Base-by-base conservation (phyloP, 208 protist species). In the Trypanosoma lewisi region DNA sequence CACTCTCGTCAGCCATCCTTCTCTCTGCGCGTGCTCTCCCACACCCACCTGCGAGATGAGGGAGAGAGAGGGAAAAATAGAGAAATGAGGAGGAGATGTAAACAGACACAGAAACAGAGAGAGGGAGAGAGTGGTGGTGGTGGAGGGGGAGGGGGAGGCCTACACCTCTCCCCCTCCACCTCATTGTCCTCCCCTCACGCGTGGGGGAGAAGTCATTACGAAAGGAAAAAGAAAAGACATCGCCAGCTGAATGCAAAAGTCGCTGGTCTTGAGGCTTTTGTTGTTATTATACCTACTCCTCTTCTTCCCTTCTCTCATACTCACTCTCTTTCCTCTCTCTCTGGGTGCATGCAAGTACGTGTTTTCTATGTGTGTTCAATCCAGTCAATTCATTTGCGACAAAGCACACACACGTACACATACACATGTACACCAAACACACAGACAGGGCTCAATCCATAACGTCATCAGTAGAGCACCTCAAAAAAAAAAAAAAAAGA, bases 1-100 rank as follows among this genome's bases (percentile, higher is more conserved):
- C 9, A 16, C 52, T 59, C 19, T 70, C 61, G n/a, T 50, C 50
- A 27, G 45, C 61, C 62, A 68, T 67, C 23, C 34, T n/a, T n/a
- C n/a, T n/a, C n/a, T n/a, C n/a, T n/a, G n/a, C 39, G 36, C 53
- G 9, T 49, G 16, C 67, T 28, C 25, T 21, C 6, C 36, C 17
- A 4, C 58, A 9, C 45, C 44, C 59, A 16, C 28, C 39, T 21
- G n/a, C 23, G 16, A 47, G 1, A 16, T 9, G 42, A 0, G 42
- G 17, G 23, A 21, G 42, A 14, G 39, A 17, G 39, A 47, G 42
- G n/a, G 23, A n/a, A n/a, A n/a, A n/a, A 47, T 21, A 47, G 42
- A 47, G 42, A n/a, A 1, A n/a, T 19, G n/a, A n/a, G n/a, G n/a
- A n/a, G n/a, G n/a, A n/a, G n/a, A n/a, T n/a, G n/a, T n/a, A n/a